Conservation (phyloP, 345 rosid genomes). For the Firmiana major region DNA sequence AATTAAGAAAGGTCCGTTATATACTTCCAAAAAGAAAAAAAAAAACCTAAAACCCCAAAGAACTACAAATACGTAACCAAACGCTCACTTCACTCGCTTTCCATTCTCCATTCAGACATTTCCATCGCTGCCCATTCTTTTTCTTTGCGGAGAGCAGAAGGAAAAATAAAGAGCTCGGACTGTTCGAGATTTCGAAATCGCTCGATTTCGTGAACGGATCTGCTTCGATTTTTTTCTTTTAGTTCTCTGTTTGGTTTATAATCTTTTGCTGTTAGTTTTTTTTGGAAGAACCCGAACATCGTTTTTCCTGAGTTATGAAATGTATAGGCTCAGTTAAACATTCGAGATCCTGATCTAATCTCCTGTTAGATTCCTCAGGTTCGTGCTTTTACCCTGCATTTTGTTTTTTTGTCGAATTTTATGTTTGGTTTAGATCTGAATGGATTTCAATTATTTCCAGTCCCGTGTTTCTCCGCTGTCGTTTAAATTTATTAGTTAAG, state of each 20-base stretch:
- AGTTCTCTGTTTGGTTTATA: background rate
- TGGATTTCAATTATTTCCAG: constrained; percentile 13
- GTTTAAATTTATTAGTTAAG: constrained; percentile 10
- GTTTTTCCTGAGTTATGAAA: background rate
- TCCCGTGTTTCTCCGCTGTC: background rate
- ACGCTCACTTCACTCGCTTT: background rate
- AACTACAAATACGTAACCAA: no score
- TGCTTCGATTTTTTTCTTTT: background rate
- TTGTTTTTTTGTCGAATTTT: constrained; percentile 14
- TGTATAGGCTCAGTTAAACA: background rate
- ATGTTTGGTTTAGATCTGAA: constrained; percentile 27
- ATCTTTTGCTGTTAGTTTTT: background rate
- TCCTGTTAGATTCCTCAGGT: constrained; percentile 21
- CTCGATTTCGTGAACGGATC: constrained; percentile 10
- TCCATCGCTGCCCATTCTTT: background rate
- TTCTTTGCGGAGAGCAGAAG: background rate
- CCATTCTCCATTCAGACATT: background rate
- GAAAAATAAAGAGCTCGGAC: background rate
- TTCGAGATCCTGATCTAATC: constrained; percentile 1
- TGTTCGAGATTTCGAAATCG: background rate
- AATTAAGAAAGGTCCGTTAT: background rate
- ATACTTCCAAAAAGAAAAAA: no score
- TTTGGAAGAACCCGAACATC: background rate
- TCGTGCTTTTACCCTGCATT: constrained; percentile 8
- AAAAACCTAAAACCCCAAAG: no score